These are phyloP conservation scores for Kodamaea nitidulidarum DNA, from an alignment of 805 yeast genomes.

Conservation along the genomic window DNA sequence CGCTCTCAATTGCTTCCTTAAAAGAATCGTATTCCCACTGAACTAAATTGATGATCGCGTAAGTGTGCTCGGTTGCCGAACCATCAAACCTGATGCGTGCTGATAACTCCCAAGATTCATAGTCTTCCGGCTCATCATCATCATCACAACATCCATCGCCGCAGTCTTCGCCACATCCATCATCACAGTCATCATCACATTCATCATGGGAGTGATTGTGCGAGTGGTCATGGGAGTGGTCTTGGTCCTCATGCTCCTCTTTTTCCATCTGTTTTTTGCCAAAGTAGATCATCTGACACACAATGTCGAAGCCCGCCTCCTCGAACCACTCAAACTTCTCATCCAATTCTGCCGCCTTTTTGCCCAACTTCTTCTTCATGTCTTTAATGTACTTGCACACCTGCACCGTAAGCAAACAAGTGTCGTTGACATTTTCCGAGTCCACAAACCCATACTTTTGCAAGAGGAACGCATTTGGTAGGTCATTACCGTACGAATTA, in stretches of 20 bases:
- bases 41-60: conserved; percentile 30
- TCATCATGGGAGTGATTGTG: too few species aligned
- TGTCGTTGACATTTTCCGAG: conserved; percentile 43
- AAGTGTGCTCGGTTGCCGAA: conserved; percentile 40
- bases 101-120: conserved; percentile 44
- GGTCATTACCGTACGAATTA: conserved; percentile 75
- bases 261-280: not conserved
- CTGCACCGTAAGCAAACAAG: conserved; percentile 55
- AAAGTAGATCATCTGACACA: conserved; percentile 21
- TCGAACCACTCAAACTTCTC: conserved; percentile 49
- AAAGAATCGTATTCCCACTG: conserved; percentile 27
- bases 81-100: conserved; percentile 40
- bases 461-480: conserved; percentile 60
- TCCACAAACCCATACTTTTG: conserved; percentile 80
- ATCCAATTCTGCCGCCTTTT: conserved; percentile 30
- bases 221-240: conserved; percentile 1
- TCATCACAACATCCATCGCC: conserved; percentile 15
- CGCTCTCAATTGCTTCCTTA: conserved; percentile 17
- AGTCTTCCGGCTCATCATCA: conserved; percentile 16
- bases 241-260: conserved; percentile 6
- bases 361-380: conserved; percentile 14
- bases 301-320: conserved; percentile 37
- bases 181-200: conserved; percentile 9
- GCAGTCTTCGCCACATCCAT: conserved; percentile 15
- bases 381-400: conserved; percentile 31